phyloP scores from a whole-genome alignment of 192 early-diverging fungal species.

The Linnemannia exigua region DNA sequence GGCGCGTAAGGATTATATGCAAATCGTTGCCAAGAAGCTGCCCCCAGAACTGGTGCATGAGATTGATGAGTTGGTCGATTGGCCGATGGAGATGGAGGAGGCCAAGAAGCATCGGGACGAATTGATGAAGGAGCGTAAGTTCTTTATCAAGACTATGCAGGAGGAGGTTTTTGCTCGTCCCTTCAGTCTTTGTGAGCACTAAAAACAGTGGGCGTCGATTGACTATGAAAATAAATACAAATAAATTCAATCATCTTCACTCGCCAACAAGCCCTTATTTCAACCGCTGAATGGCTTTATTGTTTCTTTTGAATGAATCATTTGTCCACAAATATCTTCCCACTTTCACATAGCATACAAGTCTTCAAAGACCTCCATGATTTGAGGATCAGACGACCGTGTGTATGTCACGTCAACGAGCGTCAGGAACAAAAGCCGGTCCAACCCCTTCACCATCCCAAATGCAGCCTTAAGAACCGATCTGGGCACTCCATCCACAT shows the following conservation, averaged over 20 bases:
- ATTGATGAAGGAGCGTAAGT: constrained; percentile 32
- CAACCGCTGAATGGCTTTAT: too few species aligned
- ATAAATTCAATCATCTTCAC: too few species aligned
- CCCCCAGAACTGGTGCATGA: constrained; percentile 16
- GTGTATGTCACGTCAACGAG: neutral
- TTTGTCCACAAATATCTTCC: too few species aligned
- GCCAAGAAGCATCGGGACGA: constrained; percentile 27
- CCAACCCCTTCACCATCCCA: neutral
- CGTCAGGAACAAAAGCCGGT: neutral
- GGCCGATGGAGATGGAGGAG: constrained; percentile 25
- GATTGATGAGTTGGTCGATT: constrained; percentile 19
- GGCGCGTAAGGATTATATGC: constrained; percentile 7
- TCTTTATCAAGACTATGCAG: constrained; percentile 21
- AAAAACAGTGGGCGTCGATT: too few species aligned
- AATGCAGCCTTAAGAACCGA: neutral
- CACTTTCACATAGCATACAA: too few species aligned
- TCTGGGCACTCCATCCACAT: neutral
- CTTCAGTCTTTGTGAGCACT: constrained; percentile 37
- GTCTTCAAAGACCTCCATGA: too few species aligned
- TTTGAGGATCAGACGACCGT: neutral
- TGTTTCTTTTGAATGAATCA: too few species aligned
- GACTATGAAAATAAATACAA: too few species aligned
- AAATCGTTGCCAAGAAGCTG: constrained; percentile 5
- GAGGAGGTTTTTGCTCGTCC: constrained; percentile 21
- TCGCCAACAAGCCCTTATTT: too few species aligned